Percentiles rank a stretch among this genome's conserved stretches.
phyloP scores from a whole-genome alignment of 176 grass and related monocot species.

The Oryza australiensis region DNA sequence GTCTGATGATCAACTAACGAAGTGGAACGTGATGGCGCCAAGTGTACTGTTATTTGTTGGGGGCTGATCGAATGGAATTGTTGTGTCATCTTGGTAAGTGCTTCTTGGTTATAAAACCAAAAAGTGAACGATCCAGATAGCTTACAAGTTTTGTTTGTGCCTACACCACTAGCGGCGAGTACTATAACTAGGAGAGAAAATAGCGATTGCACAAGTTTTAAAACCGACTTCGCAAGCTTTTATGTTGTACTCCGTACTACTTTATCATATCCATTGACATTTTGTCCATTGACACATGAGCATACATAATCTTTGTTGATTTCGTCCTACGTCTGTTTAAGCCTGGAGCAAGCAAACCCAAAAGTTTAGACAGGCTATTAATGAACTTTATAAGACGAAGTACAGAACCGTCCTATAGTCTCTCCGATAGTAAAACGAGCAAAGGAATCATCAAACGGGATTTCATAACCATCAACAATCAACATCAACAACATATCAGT shows the following conservation, averaged over 20 bases:
- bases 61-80: background rate
- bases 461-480: background rate
- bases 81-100: background rate
- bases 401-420: background rate
- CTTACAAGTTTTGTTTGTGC: background rate
- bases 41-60: background rate
- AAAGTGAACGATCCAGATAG: background rate
- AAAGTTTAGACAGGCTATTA: background rate
- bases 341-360: background rate
- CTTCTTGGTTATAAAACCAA: background rate
- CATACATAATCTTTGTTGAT: background rate
- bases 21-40: background rate
- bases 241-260: background rate
- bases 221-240: background rate
- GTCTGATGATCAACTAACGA: background rate
- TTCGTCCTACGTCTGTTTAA: background rate
- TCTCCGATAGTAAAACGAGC: background rate
- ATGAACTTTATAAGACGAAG: background rate
- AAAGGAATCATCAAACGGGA: background rate
- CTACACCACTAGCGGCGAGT: background rate
- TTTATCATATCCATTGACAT: background rate
- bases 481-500: background rate
- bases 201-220: background rate
- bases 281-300: background rate
- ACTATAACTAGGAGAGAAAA: background rate